Percentiles rank a stretch among this genome's conserved stretches.
These are phyloP conservation scores for Trypethelium eluteriae DNA, from an alignment of 495 filamentous ascomycete species.

Conservation along the genomic window DNA sequence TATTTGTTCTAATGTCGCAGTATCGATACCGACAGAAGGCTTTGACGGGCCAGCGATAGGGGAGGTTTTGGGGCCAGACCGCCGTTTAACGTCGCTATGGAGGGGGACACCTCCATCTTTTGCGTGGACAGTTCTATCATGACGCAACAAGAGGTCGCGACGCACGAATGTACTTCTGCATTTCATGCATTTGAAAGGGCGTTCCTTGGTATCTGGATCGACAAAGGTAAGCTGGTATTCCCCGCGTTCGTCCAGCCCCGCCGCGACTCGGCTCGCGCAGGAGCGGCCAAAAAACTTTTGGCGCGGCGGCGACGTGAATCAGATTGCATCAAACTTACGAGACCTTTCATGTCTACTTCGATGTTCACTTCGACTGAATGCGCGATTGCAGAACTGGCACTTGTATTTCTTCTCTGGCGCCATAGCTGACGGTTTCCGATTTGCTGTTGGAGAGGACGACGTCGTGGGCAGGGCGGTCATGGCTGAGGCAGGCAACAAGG, in stretches of 20 bases:
- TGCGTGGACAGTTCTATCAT: slow-evolving; percentile 96
- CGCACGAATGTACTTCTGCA: slow-evolving; percentile 98
- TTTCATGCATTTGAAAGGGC: slow-evolving; percentile 96
- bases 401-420: slow-evolving; percentile 96
- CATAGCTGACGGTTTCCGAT: slow-evolving; percentile 29
- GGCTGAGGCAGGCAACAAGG: slow-evolving; percentile 23
- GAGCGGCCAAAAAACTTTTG: slow-evolving; percentile 2
- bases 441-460: slow-evolving; percentile 23
- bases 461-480: slow-evolving; percentile 29
- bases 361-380: slow-evolving; percentile 95
- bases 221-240: slow-evolving; percentile 11
- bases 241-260: slow-evolving; percentile 8
- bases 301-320: slow-evolving; percentile 11
- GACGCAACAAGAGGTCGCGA: slow-evolving; percentile 88
- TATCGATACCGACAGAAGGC: slow-evolving; percentile 74
- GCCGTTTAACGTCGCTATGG: slow-evolving; percentile 88
- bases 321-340: slow-evolving; percentile 59
- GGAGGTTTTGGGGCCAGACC: slow-evolving; percentile 60
- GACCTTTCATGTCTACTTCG: slow-evolving; percentile 94
- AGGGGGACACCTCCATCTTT: slow-evolving; percentile 96
- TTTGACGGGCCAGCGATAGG: slow-evolving; percentile 64
- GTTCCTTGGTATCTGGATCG: slow-evolving; percentile 84
- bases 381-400: slow-evolving; percentile 95
- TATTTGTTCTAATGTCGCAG: slow-evolving; percentile 85
- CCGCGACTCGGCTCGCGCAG: slow-evolving; percentile 15